phyloP scores from a whole-genome alignment of 2,329 filamentous ascomycete genomes.

The Colletotrichum cordylinicola region DNA sequence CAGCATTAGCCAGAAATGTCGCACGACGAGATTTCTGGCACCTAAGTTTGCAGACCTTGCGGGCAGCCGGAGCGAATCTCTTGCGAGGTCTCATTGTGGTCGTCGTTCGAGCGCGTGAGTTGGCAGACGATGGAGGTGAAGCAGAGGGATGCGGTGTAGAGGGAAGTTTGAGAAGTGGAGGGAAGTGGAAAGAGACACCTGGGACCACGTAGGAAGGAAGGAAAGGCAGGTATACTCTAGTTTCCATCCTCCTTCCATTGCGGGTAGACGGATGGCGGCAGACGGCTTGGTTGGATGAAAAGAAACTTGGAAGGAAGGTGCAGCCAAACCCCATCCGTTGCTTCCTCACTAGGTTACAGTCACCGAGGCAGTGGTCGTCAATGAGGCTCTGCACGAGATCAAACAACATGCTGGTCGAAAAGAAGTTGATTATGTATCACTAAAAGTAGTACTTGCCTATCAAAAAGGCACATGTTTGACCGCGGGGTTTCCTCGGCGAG shows the following conservation, averaged over 20 bases:
- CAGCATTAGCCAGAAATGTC: neutral
- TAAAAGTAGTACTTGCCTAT: neutral
- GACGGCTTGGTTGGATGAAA: neutral
- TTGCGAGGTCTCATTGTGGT: neutral
- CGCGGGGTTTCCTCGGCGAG: neutral
- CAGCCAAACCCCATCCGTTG: neutral
- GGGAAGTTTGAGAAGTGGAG: neutral
- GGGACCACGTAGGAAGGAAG: neutral
- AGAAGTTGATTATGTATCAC: neutral
- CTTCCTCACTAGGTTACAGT: neutral
- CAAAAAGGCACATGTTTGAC: neutral
- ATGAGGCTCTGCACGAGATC: neutral
- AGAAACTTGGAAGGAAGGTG: fast-evolving
- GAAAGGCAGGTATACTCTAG: too few species aligned
- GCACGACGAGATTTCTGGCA: neutral
- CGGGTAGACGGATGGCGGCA: neutral
- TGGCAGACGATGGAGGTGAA: neutral
- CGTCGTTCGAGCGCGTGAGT: neutral
- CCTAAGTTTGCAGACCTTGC: neutral
- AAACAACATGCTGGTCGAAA: neutral
- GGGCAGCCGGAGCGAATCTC: neutral
- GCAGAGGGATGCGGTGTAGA: neutral
- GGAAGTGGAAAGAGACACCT: neutral
- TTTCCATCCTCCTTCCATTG: neutral
- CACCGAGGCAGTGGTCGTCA: neutral